These are phyloP conservation scores for Trichoderma semiorbis DNA, from an alignment of 2,329 filamentous ascomycete genomes.

Conservation along the genomic window DNA sequence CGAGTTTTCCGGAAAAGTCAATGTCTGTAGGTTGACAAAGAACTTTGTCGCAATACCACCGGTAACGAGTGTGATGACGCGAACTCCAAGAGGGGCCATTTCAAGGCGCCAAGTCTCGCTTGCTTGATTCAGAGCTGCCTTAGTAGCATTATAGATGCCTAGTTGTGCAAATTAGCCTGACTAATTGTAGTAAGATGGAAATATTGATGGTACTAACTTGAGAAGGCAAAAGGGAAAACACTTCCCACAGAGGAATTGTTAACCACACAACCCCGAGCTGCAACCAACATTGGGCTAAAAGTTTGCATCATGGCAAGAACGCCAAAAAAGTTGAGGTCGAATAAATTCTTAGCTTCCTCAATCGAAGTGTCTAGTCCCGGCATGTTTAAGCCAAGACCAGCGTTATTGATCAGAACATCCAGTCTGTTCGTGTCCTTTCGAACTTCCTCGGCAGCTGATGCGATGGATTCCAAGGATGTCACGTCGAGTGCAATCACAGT, in stretches of 20 bases:
- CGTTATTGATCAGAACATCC: neutral
- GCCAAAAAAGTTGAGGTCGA: neutral
- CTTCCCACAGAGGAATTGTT: neutral
- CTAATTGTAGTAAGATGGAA: too few species aligned
- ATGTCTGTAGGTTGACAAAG: conserved; percentile 7
- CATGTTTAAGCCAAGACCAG: neutral
- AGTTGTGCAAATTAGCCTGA: neutral
- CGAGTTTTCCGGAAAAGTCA: conserved; percentile 22
- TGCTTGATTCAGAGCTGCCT: conserved; percentile 23
- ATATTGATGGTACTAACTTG: neutral
- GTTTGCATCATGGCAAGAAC: neutral
- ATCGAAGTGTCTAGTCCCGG: neutral
- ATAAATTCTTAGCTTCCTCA: neutral
- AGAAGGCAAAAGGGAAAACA: neutral
- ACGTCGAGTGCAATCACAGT: conserved; percentile 27
- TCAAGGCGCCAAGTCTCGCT: conserved; percentile 27
- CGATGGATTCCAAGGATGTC: conserved; percentile 23
- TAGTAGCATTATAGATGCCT: conserved; percentile 28
- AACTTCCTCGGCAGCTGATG: conserved; percentile 19
- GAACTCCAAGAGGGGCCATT: conserved; percentile 28
- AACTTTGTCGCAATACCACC: conserved; percentile 17
- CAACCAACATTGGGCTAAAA: neutral
- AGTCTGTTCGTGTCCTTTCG: conserved; percentile 20
- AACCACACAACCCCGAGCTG: neutral
- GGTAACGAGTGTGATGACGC: conserved; percentile 25